Evolutionary conservation across 305 asterid species (phyloP).

Genomic region (Fraxinus sp.): DNA sequence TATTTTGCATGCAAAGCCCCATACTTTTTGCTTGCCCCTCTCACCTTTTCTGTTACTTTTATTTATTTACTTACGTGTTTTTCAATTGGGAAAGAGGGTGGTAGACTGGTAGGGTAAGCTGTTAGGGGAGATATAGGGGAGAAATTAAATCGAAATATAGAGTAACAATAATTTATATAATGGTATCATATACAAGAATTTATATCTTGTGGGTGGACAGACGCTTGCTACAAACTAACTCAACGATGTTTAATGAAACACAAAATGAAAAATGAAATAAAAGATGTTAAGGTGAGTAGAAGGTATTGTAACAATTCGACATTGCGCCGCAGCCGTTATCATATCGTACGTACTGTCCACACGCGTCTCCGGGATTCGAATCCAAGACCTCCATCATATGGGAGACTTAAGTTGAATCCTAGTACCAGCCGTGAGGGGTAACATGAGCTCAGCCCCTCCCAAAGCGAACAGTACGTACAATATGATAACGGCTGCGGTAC

Average conservation of each 20-base stretch:
- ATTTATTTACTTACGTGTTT: not conserved
- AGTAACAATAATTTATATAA: too few relatives aligned
- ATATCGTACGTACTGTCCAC: too few relatives aligned
- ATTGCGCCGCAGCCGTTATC: too few relatives aligned
- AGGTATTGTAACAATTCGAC: not conserved
- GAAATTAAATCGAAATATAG: too few relatives aligned
- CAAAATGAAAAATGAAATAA: not conserved
- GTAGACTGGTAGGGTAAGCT: not conserved
- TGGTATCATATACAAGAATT: too few relatives aligned
- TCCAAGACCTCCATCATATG: too few relatives aligned
- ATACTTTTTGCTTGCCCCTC: not conserved
- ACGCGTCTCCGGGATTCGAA: too few relatives aligned
- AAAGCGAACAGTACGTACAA: too few relatives aligned
- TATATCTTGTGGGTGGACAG: not conserved
- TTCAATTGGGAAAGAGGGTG: not conserved
- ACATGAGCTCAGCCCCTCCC: too few relatives aligned
- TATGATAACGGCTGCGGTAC: too few relatives aligned
- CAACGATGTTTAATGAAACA: not conserved
- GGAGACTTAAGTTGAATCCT: too few relatives aligned
- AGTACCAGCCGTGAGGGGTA: too few relatives aligned
- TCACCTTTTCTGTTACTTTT: not conserved
- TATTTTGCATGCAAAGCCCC: conserved; percentile 16
- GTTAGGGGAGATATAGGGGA: not conserved
- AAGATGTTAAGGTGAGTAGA: not conserved
- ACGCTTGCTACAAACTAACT: not conserved